A percentile compares a stretch with the other conserved stretches of the same genome.
These are phyloP conservation scores for Pouteria glomerata DNA, from an alignment of 148 eudicot genomes.

Conservation along the genomic window DNA sequence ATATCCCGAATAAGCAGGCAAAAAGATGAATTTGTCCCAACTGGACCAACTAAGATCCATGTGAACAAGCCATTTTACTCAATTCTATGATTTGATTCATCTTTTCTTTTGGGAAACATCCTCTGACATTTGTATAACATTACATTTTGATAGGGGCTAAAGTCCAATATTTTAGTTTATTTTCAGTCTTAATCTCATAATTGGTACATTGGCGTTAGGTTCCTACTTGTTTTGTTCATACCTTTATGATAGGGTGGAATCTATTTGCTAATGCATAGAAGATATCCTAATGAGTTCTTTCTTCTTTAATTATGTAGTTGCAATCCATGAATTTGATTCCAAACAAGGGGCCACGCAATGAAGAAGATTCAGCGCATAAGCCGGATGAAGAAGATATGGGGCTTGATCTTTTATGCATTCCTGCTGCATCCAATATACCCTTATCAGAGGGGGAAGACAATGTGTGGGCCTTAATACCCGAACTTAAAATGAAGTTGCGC, in stretches of 20 bases:
- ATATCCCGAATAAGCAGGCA: too few species aligned
- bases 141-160: too few species aligned
- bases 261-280: neutral
- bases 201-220: too few species aligned
- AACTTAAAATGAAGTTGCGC: constrained; percentile 54
- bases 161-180: neutral
- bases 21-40: neutral
- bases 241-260: too few species aligned
- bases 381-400: constrained; percentile 44
- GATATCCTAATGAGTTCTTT: neutral
- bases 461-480: constrained; percentile 91
- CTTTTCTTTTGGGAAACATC: too few species aligned
- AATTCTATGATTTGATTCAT: too few species aligned
- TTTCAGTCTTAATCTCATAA: too few species aligned
- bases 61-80: too few species aligned
- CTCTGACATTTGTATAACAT: too few species aligned
- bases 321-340: constrained; percentile 30
- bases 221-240: neutral
- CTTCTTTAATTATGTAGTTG: constrained; percentile 33
- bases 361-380: constrained; percentile 51
- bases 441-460: constrained; percentile 48
- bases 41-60: neutral
- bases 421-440: constrained; percentile 43
- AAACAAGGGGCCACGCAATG: constrained; percentile 34
- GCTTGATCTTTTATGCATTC: constrained; percentile 42